Evolutionary conservation across 306 rosid species (phyloP), one percentile per base, ranked within the genome.

Genomic region (Dryas drummondii): DNA sequence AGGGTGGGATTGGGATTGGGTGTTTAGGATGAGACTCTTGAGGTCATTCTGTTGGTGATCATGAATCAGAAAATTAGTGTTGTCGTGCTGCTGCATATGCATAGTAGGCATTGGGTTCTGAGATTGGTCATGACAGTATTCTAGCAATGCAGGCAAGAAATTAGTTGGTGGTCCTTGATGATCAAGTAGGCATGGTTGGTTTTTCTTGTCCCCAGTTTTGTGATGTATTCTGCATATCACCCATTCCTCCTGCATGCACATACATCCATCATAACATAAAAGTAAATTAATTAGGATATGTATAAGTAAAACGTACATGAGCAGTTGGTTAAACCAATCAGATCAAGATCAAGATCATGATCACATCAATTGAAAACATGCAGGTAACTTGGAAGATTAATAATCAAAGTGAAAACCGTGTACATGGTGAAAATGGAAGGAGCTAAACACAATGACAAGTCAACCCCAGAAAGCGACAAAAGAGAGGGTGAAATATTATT

Each of bases 221-320:
- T 91, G 86, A 85, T 88, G 79, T 75, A 88, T 89, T 78, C 97
- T 88, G 80, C 97, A 91, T 70, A 89, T 89, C 78, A 91, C 96
- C 97, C 97, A 89, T 76, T 91, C 97, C 76, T 91, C 96, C 97
- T 91, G 87, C 68, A 32, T 42, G 37, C 37, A 32, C 37, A 32
- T 32, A 1, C 37, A 32, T 32, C 37, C 37, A 32, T 32, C 22
- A 22, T 22, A 22, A 32, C 37, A 32, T 2, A 32, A 32, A 32
- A 32, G 3, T 32, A 32, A 32, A 32, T 32, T 32, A 32, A 32
- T 32, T 32, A 1, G 3, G 37, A 32, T 32, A 32, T 32, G 37
- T 32, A 32, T 32, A 22, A 22, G 22, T 22, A 22, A 22, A 22
- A 22, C 22, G 22, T 22, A 1, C 37, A 32, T 32, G 37, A 32